These are phyloP conservation scores for Ganoderma lucidum DNA, from an alignment of 1,284 basidiomycete species.

Conservation along the genomic window DNA sequence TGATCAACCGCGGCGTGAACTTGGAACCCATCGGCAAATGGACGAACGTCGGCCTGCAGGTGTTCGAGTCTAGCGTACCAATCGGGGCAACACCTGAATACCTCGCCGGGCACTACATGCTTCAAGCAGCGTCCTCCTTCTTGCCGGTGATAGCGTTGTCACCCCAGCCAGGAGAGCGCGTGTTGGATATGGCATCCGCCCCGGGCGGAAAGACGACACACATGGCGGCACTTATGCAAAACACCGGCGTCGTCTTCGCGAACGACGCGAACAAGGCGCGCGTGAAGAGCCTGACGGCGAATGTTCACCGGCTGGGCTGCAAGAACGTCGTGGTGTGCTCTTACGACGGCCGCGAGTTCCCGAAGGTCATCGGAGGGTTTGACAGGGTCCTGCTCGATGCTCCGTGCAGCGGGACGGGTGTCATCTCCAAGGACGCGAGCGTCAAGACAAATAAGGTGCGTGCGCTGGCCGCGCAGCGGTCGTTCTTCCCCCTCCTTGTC, in stretches of 20 bases:
- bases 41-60: conserved; percentile 98
- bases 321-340: conserved; percentile 98
- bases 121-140: conserved; percentile 98
- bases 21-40: conserved; percentile 99
- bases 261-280: conserved; percentile 97
- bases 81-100: conserved; percentile 99
- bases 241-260: conserved; percentile 98
- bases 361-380: conserved; percentile 99
- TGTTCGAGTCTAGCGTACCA: conserved; percentile 96
- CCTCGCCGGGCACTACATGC: conserved; percentile 99
- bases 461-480: conserved; percentile 19
- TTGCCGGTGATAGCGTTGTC: conserved; percentile 97
- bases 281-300: conserved; percentile 96
- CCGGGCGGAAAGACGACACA: conserved; percentile 98
- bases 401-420: conserved; percentile 97
- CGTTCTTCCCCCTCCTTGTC: conserved; percentile 1
- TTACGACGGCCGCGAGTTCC: conserved; percentile 98
- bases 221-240: conserved; percentile 96
- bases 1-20: conserved; percentile 97
- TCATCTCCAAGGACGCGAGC: conserved; percentile 97
- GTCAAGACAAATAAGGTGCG: conserved; percentile 98
- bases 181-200: conserved; percentile 98
- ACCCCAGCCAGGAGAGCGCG: conserved; percentile 93
- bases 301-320: conserved; percentile 96
- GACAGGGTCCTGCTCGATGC: conserved; percentile 97